These are phyloP conservation scores for Oxytropis ochrocephala DNA, from an alignment of 306 rosid species.

Conservation along the genomic window DNA sequence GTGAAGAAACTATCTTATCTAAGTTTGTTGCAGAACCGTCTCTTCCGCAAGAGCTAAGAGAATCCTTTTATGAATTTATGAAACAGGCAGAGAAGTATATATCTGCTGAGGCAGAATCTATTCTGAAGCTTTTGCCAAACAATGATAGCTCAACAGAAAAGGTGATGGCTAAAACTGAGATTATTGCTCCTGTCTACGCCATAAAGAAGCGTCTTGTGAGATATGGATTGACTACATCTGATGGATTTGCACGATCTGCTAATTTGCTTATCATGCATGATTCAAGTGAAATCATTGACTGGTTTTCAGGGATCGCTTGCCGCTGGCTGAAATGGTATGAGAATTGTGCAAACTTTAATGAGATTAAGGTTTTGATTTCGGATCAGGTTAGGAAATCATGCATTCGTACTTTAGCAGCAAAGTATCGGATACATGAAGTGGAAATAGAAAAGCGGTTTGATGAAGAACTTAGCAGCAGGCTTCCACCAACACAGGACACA, in stretches of 20 bases:
- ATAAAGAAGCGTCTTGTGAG: slow-evolving; percentile 58
- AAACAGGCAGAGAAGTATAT: slow-evolving; percentile 58
- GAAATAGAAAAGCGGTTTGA: slow-evolving; percentile 69
- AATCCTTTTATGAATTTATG: slow-evolving; percentile 64
- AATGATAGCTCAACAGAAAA: slow-evolving; percentile 34
- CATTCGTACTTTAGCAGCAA: slow-evolving; percentile 81
- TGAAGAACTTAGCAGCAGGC: slow-evolving; percentile 49
- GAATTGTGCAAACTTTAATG: slow-evolving; percentile 51
- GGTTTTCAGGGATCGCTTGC: slow-evolving; percentile 64
- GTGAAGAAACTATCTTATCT: slow-evolving; percentile 59
- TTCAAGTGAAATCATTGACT: slow-evolving; percentile 59
- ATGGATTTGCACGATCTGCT: slow-evolving; percentile 50
- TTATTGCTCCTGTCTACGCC: slow-evolving; percentile 57
- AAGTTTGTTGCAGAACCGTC: slow-evolving; percentile 62
- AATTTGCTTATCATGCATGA: slow-evolving; percentile 66
- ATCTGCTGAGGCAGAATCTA: slow-evolving; percentile 62
- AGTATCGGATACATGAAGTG: slow-evolving; percentile 62
- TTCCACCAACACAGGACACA: slow-evolving; percentile 48
- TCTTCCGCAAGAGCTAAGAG: slow-evolving; percentile 61
- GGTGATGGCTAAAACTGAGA: slow-evolving; percentile 40
- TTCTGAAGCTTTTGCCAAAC: slow-evolving; percentile 57
- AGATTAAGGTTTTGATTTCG: slow-evolving; percentile 52
- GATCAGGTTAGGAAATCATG: slow-evolving; percentile 74
- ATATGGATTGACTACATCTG: slow-evolving; percentile 58
- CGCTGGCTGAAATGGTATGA: slow-evolving; percentile 91